These are phyloP conservation scores for Malassezia yamatoensis DNA, from an alignment of 1,284 basidiomycete genomes.

Conservation along the genomic window DNA sequence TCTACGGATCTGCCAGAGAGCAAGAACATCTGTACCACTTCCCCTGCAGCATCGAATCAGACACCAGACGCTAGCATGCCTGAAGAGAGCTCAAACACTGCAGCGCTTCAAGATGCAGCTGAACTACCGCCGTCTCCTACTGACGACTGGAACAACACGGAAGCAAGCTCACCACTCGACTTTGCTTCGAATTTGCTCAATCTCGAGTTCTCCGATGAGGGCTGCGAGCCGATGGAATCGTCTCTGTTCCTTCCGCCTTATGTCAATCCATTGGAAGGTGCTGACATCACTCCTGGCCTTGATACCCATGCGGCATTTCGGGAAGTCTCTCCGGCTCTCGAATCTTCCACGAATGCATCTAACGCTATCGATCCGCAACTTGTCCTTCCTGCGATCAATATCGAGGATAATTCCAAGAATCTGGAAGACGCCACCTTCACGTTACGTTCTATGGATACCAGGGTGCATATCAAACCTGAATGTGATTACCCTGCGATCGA, in stretches of 20 bases:
- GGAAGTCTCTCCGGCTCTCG: background rate
- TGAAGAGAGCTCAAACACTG: background rate
- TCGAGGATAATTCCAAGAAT: background rate
- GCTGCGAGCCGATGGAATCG: background rate
- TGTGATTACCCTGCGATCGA: background rate
- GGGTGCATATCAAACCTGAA: background rate
- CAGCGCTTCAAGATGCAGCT: background rate
- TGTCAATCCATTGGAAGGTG: background rate
- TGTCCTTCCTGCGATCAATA: background rate
- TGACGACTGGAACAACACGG: background rate
- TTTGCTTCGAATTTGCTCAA: constrained; percentile 9
- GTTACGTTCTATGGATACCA: background rate
- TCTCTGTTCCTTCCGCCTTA: constrained; percentile 4
- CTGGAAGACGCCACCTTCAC: background rate
- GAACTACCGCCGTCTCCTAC: background rate
- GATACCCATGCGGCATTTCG: background rate
- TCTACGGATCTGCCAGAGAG: constrained; percentile 18
- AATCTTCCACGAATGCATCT: background rate
- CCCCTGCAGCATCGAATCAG: background rate
- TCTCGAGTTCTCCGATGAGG: constrained; percentile 9
- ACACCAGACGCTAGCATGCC: background rate
- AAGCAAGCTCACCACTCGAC: background rate
- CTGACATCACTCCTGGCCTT: background rate
- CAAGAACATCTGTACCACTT: constrained; percentile 22
- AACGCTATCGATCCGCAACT: background rate